Evolutionary conservation across 768 basidiomycete species (phyloP).

Genomic region (Saitozyma sp.): DNA sequence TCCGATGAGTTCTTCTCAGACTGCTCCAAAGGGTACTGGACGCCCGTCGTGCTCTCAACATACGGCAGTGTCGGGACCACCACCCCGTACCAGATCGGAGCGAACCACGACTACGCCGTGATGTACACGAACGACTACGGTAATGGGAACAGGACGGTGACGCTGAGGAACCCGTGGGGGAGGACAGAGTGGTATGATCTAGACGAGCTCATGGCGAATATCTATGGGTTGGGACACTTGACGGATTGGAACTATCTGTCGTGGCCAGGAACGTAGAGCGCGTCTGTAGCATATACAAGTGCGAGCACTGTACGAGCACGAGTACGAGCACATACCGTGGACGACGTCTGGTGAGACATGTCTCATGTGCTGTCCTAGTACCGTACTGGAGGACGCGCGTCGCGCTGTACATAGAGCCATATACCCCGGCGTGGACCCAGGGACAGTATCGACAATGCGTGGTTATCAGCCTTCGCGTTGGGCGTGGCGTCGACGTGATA

Average conservation of each 20-base stretch:
- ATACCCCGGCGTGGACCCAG: no score
- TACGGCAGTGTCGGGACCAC: neutral
- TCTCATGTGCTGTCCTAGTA: no score
- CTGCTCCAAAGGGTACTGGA: conserved; percentile 1
- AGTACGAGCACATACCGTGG: no score
- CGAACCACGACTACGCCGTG: conserved; percentile 25
- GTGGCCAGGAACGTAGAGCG: no score
- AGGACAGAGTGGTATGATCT: conserved; percentile 9
- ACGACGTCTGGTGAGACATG: no score
- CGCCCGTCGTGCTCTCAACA: conserved; percentile 14
- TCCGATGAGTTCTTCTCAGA: conserved; percentile 10
- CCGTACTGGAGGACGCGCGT: no score
- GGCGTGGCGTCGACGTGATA: no score
- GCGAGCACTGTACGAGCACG: no score
- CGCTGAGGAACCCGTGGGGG: conserved; percentile 29
- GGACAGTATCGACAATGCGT: no score
- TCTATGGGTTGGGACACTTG: conserved; percentile 5
- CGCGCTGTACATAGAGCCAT: no score
- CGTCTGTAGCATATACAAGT: no score
- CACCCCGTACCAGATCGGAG: conserved; percentile 5
- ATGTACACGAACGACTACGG: conserved; percentile 9
- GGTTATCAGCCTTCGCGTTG: no score
- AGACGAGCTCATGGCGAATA: conserved; percentile 1
- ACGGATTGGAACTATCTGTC: neutral
- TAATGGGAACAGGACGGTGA: conserved; percentile 12